A percentile compares a stretch with the other conserved stretches of the same genome.
phyloP scores from a whole-genome alignment of 192 early-diverging fungal species.

The Linderina pennispora region DNA sequence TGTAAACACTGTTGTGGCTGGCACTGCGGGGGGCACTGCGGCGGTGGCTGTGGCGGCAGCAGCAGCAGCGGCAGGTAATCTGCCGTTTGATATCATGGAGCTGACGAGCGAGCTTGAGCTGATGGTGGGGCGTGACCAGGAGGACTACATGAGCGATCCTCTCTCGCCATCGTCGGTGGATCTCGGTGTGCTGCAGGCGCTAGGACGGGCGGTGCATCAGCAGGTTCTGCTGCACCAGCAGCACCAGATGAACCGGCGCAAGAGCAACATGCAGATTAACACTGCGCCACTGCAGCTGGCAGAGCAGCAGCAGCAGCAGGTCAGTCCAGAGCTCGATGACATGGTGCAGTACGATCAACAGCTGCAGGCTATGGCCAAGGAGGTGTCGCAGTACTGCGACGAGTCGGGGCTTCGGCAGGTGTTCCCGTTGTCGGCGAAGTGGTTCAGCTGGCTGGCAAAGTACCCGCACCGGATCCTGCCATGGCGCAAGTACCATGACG shows the following conservation, averaged over 20 bases:
- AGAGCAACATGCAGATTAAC: conserved; percentile 50
- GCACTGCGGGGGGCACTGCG: not conserved
- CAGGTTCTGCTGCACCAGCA: conserved; percentile 35
- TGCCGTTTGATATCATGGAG: conserved; percentile 45
- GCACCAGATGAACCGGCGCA: conserved; percentile 35
- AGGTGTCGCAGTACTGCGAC: conserved; percentile 43
- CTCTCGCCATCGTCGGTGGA: conserved; percentile 31
- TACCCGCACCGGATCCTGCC: conserved; percentile 41
- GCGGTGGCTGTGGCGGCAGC: not conserved
- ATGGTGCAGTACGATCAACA: conserved; percentile 30
- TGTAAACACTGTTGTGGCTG: not conserved
- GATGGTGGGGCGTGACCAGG: conserved; percentile 41
- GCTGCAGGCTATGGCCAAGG: conserved; percentile 28
- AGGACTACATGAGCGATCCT: conserved; percentile 42
- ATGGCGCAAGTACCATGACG: conserved; percentile 40
- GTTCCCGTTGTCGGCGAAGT: conserved; percentile 44
- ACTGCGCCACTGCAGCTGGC: conserved; percentile 29
- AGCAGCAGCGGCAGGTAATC: conserved; percentile 5
- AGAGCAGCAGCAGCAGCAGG: conserved; percentile 14
- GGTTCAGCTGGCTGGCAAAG: conserved; percentile 40
- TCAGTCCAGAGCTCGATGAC: not conserved
- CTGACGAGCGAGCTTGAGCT: conserved; percentile 42
- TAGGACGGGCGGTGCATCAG: conserved; percentile 40
- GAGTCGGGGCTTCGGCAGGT: conserved; percentile 38
- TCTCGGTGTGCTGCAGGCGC: conserved; percentile 32